Conservation (phyloP, 2,329 filamentous ascomycete genomes). For the Ceratocystis ficicola region DNA sequence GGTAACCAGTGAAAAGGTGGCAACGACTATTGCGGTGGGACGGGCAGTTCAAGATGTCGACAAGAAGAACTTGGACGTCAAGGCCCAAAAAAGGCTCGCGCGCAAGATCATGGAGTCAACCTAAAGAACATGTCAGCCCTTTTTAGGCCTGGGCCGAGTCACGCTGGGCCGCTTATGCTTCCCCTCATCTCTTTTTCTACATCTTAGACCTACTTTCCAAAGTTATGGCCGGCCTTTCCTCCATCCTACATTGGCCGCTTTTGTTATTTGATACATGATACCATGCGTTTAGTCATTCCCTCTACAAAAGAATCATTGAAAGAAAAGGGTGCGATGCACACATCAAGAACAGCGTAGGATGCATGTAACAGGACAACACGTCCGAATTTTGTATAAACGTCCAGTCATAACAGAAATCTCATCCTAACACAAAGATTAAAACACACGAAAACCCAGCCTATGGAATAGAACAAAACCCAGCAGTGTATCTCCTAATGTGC, state of each 20-base stretch:
- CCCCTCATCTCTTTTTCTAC: background rate
- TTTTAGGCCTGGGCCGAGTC: background rate
- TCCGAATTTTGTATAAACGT: background rate
- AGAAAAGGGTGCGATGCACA: background rate
- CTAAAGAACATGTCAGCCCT: background rate
- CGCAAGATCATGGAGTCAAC: constrained; percentile 37
- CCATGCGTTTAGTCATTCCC: background rate
- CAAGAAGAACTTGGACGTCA: constrained; percentile 47
- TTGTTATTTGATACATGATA: background rate
- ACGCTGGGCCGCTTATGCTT: background rate
- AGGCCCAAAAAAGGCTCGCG: constrained; percentile 59
- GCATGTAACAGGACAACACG: background rate
- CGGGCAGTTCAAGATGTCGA: constrained; percentile 69
- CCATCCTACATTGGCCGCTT: background rate
- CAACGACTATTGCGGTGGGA: constrained; percentile 65
- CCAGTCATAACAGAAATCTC: background rate
- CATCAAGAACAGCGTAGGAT: background rate
- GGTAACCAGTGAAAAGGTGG: constrained; percentile 68
- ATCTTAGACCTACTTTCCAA: constrained; percentile 6
- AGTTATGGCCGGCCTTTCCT: background rate
- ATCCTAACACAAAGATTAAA: background rate
- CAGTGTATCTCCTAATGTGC: background rate
- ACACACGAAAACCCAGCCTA: background rate
- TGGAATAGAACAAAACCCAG: background rate
- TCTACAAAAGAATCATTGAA: background rate